Conservation (phyloP, 2,329 filamentous ascomycete species). For the Fusarium denticulatum region DNA sequence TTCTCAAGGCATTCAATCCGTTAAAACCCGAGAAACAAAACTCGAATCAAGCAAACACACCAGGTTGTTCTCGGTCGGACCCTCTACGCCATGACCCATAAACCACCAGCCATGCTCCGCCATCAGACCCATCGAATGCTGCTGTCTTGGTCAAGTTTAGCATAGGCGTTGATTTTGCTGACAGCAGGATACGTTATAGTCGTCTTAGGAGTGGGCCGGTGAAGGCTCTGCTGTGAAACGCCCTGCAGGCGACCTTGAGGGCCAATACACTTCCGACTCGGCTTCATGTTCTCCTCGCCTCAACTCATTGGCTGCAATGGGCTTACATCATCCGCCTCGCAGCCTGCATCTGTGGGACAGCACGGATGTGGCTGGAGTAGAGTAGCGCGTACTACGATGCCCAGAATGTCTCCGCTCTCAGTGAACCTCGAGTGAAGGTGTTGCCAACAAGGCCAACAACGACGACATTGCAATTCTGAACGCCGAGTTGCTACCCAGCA, state of each 20-base stretch:
- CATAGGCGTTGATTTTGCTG: constrained; percentile 7
- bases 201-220: constrained; percentile 1
- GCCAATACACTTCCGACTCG: constrained; percentile 26
- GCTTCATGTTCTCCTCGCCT: constrained; percentile 23
- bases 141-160: background rate
- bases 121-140: constrained; percentile 18
- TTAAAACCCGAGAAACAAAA: constrained; percentile 19
- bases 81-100: constrained; percentile 28
- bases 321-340: constrained; percentile 21
- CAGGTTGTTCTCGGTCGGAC: constrained; percentile 11
- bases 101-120: constrained; percentile 26
- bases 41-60: constrained; percentile 4
- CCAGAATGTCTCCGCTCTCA: constrained; percentile 4
- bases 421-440: background rate
- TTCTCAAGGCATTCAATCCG: constrained; percentile 2
- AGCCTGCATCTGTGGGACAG: constrained; percentile 12
- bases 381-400: background rate
- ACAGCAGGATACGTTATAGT: background rate
- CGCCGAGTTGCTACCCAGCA: background rate
- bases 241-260: constrained; percentile 14
- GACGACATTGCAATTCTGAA: background rate
- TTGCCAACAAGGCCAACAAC: constrained; percentile 5
- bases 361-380: constrained; percentile 11
- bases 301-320: constrained; percentile 27
- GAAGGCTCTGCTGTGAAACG: constrained; percentile 28